These are phyloP conservation scores for Miscanthus lutarioriparius DNA, from an alignment of 176 grass and related monocot species.

Conservation along the genomic window DNA sequence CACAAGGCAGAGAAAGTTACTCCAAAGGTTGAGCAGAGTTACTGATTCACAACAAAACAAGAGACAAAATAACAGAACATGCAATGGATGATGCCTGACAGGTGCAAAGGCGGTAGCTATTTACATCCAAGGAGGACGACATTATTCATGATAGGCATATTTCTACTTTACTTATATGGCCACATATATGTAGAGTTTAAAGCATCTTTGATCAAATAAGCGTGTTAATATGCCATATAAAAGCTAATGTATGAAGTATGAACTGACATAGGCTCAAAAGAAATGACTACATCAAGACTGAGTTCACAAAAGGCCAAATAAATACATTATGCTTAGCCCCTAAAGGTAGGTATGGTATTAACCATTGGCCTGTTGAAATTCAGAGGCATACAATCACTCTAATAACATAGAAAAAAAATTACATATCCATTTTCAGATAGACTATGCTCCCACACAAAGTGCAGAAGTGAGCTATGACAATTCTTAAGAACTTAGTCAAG, in stretches of 20 bases:
- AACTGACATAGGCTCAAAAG: background rate
- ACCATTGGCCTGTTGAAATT: background rate
- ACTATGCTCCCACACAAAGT: background rate
- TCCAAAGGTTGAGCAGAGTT: background rate
- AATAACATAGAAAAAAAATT: background rate
- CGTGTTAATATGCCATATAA: background rate
- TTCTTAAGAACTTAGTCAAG: conserved; percentile 30
- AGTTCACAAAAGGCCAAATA: conserved; percentile 2
- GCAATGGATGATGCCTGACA: background rate
- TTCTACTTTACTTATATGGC: background rate
- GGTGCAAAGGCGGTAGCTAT: conserved; percentile 2
- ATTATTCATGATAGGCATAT: background rate
- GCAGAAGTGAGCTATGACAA: conserved; percentile 6
- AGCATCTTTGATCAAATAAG: background rate
- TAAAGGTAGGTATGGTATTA: background rate
- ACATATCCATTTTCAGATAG: background rate
- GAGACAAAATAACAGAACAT: background rate
- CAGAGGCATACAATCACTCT: background rate
- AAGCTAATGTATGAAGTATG: background rate
- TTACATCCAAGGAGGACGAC: conserved; percentile 34
- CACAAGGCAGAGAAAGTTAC: background rate
- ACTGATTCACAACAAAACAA: background rate
- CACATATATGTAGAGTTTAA: background rate
- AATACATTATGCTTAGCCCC: background rate
- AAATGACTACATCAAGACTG: background rate